Evolutionary conservation across 2,329 filamentous ascomycete genomes (phyloP).

Genomic region (Paecilomyces fulvus): DNA sequence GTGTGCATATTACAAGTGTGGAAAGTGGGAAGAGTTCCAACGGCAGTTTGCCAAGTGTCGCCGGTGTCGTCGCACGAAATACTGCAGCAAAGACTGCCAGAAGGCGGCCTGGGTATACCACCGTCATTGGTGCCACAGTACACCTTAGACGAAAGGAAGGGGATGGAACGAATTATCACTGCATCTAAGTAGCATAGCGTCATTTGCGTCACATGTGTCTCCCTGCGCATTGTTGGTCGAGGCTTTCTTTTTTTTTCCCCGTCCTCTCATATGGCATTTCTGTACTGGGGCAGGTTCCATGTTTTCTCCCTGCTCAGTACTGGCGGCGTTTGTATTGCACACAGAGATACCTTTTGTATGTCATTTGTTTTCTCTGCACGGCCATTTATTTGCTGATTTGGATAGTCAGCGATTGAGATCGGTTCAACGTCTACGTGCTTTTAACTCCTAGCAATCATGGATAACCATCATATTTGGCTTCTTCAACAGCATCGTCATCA

Average conservation of each 20-base stretch:
- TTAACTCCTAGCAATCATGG: conserved; percentile 15
- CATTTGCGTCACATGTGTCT: conserved; percentile 3
- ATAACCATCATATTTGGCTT: conserved; percentile 7
- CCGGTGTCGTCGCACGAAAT: conserved; percentile 91
- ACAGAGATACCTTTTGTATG: conserved; percentile 32
- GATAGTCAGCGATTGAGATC: conserved; percentile 5
- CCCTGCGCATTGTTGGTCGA: conserved; percentile 1
- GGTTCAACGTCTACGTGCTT: conserved; percentile 10
- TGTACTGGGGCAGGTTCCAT: conserved; percentile 4
- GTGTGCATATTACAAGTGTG: conserved; percentile 96
- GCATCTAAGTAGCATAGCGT: conserved; percentile 4
- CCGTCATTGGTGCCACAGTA: conserved; percentile 77
- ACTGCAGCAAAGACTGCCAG: conserved; percentile 99
- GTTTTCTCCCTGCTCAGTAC: conserved; percentile 2
- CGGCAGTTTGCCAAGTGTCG: conserved; percentile 97
- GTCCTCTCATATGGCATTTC: conserved; percentile 5
- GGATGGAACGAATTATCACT: not conserved
- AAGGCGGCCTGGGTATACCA: conserved; percentile 99
- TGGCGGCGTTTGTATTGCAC: conserved; percentile 28
- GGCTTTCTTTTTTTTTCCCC: not conserved
- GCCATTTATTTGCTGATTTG: not conserved
- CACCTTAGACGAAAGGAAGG: conserved; percentile 12
- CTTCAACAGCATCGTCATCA: not conserved
- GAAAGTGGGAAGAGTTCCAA: conserved; percentile 95
- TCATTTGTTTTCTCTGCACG: conserved; percentile 5